Conservation (phyloP, 139 green algal species). For the Volvox reticuliferus region DNA sequence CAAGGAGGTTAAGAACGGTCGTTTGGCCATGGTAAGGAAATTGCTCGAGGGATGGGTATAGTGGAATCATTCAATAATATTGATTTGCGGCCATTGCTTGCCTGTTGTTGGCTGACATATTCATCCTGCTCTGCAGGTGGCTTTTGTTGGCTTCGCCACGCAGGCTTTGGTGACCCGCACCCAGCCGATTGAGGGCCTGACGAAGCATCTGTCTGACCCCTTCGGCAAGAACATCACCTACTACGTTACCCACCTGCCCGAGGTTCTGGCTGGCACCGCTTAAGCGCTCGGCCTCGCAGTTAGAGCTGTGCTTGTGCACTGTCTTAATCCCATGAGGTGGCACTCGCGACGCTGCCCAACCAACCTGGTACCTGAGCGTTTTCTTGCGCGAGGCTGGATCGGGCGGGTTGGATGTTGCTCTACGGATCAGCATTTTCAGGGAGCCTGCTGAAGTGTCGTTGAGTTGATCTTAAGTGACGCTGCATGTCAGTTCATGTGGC, state of each 20-base stretch:
- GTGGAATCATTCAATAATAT: too few relatives aligned
- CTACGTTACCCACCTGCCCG: constrained; percentile 67
- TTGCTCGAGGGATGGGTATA: too few relatives aligned
- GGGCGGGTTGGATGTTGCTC: too few relatives aligned
- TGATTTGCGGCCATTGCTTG: too few relatives aligned
- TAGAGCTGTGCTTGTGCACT: neutral
- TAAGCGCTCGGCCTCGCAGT: neutral
- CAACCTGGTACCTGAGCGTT: too few relatives aligned
- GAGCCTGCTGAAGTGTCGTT: too few relatives aligned
- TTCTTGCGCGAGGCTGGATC: too few relatives aligned
- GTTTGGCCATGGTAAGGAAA: constrained; percentile 88
- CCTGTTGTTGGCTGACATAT: too few relatives aligned
- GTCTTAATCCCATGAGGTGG: neutral
- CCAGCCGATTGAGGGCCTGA: constrained; percentile 74
- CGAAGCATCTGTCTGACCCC: constrained; percentile 74
- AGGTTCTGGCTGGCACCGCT: constrained; percentile 39
- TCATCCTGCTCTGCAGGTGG: constrained; percentile 59
- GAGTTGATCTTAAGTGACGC: too few relatives aligned
- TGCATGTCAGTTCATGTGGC: too few relatives aligned
- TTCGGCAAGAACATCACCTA: constrained; percentile 87
- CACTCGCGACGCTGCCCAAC: too few relatives aligned
- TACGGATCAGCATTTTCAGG: too few relatives aligned
- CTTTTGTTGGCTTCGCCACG: constrained; percentile 86
- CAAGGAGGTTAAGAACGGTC: constrained; percentile 98
- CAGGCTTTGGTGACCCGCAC: constrained; percentile 70